Percentiles rank a stretch among this genome's conserved stretches.
phyloP scores from a whole-genome alignment of 2,329 filamentous ascomycete genomes.

The Metarhizium rileyi region DNA sequence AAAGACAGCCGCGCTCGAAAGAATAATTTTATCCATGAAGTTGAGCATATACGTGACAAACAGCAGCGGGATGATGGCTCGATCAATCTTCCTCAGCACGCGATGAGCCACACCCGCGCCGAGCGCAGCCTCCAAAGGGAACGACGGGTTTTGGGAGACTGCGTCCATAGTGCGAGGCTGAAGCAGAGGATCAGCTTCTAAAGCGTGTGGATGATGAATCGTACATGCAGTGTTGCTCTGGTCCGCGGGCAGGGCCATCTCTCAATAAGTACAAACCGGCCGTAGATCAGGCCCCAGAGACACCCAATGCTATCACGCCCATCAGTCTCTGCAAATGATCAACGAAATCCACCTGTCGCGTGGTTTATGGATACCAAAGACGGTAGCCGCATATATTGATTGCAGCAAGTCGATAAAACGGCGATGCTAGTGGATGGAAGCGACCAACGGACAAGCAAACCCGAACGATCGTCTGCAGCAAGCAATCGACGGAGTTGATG shows the following conservation, averaged over 20 bases:
- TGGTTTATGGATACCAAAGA: too few species aligned
- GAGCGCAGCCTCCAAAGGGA: slow-evolving; percentile 22
- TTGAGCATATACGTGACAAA: slow-evolving; percentile 49
- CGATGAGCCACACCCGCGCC: slow-evolving; percentile 21
- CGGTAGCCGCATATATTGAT: too few species aligned
- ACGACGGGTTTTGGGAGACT: slow-evolving; percentile 15
- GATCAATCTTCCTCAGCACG: slow-evolving; percentile 46
- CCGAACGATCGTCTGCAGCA: too few species aligned
- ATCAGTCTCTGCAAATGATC: neutral
- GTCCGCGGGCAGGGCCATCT: neutral
- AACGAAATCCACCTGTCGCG: too few species aligned
- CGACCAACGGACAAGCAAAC: too few species aligned
- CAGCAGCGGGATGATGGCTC: slow-evolving; percentile 41
- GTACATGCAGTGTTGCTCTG: neutral
- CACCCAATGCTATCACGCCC: neutral
- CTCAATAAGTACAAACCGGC: neutral
- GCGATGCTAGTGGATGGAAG: too few species aligned
- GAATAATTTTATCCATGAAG: slow-evolving; percentile 50
- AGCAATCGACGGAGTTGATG: too few species aligned
- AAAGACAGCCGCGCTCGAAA: slow-evolving; percentile 46
- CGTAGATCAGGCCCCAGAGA: neutral
- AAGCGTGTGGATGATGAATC: neutral
- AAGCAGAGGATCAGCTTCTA: neutral
- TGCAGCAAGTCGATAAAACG: too few species aligned
- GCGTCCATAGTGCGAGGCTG: neutral